phyloP scores from a whole-genome alignment of 306 rosid species.

The Dalbergia cochinchinensis region DNA sequence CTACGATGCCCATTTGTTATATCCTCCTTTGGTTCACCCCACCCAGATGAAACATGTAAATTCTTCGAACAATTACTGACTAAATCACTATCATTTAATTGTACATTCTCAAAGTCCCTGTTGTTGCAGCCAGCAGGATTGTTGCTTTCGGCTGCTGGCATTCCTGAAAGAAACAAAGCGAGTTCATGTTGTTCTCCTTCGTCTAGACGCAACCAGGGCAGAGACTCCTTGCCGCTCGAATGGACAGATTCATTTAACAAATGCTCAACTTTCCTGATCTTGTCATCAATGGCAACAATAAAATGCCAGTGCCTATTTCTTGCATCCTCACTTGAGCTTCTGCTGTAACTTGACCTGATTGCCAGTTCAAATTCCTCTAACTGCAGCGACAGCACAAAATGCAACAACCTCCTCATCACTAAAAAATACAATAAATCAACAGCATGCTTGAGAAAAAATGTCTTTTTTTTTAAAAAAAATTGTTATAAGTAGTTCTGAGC shows the following conservation, averaged over 20 bases:
- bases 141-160: constrained; percentile 48
- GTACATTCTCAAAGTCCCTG: constrained; percentile 51
- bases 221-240: constrained; percentile 55
- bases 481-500: neutral
- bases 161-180: constrained; percentile 85
- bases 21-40: constrained; percentile 56
- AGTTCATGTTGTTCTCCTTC: constrained; percentile 86
- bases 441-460: too few species aligned
- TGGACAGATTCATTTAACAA: constrained; percentile 56
- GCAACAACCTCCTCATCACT: constrained; percentile 32
- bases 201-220: constrained; percentile 79
- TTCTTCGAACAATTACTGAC: constrained; percentile 47
- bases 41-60: constrained; percentile 52
- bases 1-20: constrained; percentile 73
- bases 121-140: constrained; percentile 26
- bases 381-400: constrained; percentile 56
- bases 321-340: constrained; percentile 60
- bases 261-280: constrained; percentile 63
- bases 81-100: constrained; percentile 37
- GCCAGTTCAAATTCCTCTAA: constrained; percentile 89
- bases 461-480: too few species aligned
- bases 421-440: neutral
- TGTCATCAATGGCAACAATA: constrained; percentile 68
- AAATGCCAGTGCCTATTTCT: constrained; percentile 79
- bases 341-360: constrained; percentile 65